Evolutionary conservation across 2,329 filamentous ascomycete species (phyloP).

Genomic region (Arachnomyces sp.): DNA sequence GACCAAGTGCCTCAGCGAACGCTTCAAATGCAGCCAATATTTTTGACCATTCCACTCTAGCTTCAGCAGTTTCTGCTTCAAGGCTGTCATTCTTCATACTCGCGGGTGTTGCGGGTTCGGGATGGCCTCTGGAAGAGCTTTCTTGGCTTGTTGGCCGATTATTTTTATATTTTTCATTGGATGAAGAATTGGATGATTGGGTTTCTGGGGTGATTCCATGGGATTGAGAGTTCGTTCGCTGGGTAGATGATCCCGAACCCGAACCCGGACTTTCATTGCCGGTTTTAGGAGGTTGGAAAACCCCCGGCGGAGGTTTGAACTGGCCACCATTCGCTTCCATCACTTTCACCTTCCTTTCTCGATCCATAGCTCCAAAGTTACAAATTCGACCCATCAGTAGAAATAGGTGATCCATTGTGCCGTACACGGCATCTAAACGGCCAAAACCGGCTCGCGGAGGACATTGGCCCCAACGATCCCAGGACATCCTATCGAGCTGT

Average conservation of each 20-base stretch:
- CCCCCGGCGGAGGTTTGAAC: constrained; percentile 48
- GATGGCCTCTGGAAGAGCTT: constrained; percentile 10
- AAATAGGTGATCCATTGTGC: constrained; percentile 80
- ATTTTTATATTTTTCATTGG: constrained; percentile 5
- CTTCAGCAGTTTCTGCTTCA: constrained; percentile 58
- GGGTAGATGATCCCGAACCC: constrained; percentile 15
- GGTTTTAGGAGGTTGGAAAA: constrained; percentile 27
- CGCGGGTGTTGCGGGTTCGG: constrained; percentile 13
- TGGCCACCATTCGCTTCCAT: constrained; percentile 52
- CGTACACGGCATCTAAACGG: constrained; percentile 70
- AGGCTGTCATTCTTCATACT: constrained; percentile 50
- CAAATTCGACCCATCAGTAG: constrained; percentile 72
- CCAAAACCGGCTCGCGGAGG: constrained; percentile 77
- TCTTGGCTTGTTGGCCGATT: constrained; percentile 3
- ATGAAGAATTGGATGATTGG: constrained; percentile 2
- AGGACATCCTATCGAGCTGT: constrained; percentile 59
- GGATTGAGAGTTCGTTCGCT: constrained; percentile 3
- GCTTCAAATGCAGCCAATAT: constrained; percentile 35
- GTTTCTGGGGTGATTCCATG: constrained; percentile 8
- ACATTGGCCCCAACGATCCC: constrained; percentile 74
- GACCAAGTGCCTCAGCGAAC: constrained; percentile 54
- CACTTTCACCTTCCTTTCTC: constrained; percentile 66
- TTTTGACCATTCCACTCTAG: constrained; percentile 66
- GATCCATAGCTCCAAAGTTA: constrained; percentile 70
- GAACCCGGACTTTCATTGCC: too few relatives aligned